Evolutionary conservation across 1,284 basidiomycete genomes (phyloP).

Genomic region (Pascua sp.): DNA sequence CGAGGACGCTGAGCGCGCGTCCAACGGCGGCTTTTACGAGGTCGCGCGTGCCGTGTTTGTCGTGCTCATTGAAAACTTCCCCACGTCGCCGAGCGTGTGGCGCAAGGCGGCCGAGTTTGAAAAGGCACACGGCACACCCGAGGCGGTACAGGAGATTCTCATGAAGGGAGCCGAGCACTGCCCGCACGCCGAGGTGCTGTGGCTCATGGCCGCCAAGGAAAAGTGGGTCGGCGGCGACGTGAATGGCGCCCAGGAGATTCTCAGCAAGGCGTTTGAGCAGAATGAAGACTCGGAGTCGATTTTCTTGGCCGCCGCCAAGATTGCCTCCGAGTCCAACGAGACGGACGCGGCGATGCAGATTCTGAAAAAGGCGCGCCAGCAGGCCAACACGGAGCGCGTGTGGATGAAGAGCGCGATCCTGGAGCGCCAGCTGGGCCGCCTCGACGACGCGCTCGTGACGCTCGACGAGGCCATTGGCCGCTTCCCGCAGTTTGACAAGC

Average conservation of each 20-base stretch:
- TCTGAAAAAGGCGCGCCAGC: constrained; percentile 78
- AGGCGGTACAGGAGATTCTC: constrained; percentile 77
- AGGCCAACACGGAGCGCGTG: constrained; percentile 86
- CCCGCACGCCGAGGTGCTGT: constrained; percentile 90
- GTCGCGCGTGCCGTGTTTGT: constrained; percentile 83
- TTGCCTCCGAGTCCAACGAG: constrained; percentile 91
- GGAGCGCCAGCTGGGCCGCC: constrained; percentile 79
- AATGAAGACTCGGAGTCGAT: constrained; percentile 97
- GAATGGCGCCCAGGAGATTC: constrained; percentile 75
- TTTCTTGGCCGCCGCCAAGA: constrained; percentile 93
- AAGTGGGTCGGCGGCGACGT: constrained; percentile 88
- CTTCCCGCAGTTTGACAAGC: constrained; percentile 82
- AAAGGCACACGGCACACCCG: constrained; percentile 78
- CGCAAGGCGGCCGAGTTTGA: constrained; percentile 86
- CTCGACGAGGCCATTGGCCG: constrained; percentile 70
- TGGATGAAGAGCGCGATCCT: constrained; percentile 99
- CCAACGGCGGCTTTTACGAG: constrained; percentile 69
- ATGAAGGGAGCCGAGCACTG: constrained; percentile 79
- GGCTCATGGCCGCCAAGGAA: constrained; percentile 97
- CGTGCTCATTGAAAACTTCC: constrained; percentile 87
- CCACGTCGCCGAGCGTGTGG: constrained; percentile 80
- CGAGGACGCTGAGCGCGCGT: constrained; percentile 80
- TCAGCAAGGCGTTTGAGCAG: constrained; percentile 85
- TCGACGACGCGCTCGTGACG: constrained; percentile 69
- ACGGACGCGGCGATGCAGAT: constrained; percentile 78